Evolutionary conservation across 768 basidiomycete species (phyloP), one percentile per base, ranked within the genome.

Genomic region (Asterophora lycoperdoides): DNA sequence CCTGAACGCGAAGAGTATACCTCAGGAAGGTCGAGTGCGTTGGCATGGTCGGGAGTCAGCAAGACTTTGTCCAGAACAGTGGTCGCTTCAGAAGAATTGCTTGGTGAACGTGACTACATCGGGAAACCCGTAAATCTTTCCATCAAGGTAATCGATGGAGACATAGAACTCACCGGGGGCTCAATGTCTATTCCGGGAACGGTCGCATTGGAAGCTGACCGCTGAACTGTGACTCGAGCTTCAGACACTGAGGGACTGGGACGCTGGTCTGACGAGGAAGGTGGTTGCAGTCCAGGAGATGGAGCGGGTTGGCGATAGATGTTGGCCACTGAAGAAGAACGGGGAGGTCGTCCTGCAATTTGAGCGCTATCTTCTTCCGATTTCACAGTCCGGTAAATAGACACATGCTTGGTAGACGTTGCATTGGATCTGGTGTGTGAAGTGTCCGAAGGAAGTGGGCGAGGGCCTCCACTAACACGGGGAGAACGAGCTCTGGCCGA

Each of bases 131-230:
- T n/a, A n/a, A 40, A 49, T 36, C 41, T 20, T 29, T 10, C n/a
- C n/a, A n/a, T 32, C 10, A 34, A 23, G 23, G 37, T 30, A 3
- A 20, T 41, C 19, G 48, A 9, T n/a, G 32, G 15, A 34, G 11
- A 45, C 19, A 43, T n/a, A 17, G 26, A 19, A 62, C 71, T 28
- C 55, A 78, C 77, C 10, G 77, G 78, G 13, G 77, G 68, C 58
- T 76, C 68, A 26, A 79, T 66, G 32, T 71, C 53, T 45, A 78
- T 78, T 32, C 67, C 64, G 3, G 70, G 72, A 15, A 77, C 64
- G 33, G 66, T 69, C 13, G 59, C 56, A 28, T 61, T 60, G 0
- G 73, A 74, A 6, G 51, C 36, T 2, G 61, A 59, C 4, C 68
- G 67, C 39, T 62, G 52, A 32, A 59, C 47, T 28, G 48, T 40